phyloP scores from a whole-genome alignment of 176 grass and related monocot genomes.

The Secale cereale region DNA sequence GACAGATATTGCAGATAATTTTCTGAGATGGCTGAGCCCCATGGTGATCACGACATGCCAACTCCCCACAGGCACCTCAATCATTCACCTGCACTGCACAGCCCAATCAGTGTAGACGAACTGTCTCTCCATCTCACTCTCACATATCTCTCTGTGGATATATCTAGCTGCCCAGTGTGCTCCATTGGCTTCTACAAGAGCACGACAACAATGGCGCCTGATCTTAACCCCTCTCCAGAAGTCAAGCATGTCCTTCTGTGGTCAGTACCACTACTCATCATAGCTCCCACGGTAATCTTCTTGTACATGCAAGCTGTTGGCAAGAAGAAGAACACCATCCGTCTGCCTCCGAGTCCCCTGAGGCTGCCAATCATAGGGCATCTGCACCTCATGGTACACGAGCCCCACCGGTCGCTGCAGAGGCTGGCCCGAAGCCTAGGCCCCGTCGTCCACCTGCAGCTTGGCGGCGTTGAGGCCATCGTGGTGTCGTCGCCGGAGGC shows the following conservation, averaged over 20 bases:
- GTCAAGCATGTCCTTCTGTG: background rate
- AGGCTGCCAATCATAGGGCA: conserved; percentile 1
- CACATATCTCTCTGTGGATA: background rate
- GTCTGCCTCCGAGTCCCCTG: background rate
- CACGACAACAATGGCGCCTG: background rate
- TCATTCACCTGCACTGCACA: background rate
- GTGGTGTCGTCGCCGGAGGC: conserved; percentile 7
- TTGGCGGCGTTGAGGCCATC: background rate
- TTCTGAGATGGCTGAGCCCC: background rate
- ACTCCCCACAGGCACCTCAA: background rate
- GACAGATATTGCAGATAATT: no score
- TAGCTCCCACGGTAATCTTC: background rate
- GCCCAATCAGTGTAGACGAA: no score
- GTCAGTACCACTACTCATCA: background rate
- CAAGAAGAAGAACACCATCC: background rate
- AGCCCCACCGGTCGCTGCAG: background rate
- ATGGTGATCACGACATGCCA: background rate
- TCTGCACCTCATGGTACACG: conserved; percentile 16
- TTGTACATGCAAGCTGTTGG: background rate
- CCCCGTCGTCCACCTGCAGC: conserved; percentile 15
- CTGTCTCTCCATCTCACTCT: no score
- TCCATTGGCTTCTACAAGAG: background rate
- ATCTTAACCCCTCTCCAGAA: background rate
- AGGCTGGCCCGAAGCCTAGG: background rate
- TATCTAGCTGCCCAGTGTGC: background rate